Base-by-base conservation (phyloP, 73 alveolate species). In the Paramecium bursaria region DNA sequence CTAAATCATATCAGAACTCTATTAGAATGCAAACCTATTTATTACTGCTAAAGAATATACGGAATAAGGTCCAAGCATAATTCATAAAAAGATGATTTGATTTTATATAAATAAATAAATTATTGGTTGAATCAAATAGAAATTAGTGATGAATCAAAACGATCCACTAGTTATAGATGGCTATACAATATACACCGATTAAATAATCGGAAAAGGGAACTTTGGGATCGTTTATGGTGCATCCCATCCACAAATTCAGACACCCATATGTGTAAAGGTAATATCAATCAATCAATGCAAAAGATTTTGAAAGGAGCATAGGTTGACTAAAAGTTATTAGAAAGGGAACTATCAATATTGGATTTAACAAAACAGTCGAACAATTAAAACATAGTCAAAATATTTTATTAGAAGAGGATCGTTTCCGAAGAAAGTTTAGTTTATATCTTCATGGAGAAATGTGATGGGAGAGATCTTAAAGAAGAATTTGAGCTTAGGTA, bases 221-320 rank as follows among this genome's bases (percentile, higher is more conserved):
- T 67, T 39, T 39, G 82, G 82, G 7, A 47, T 42, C 50, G 82
- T 67, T n/a, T 67, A 33, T 67, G 82, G 55, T 6, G 49, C 11
- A 11, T 67, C 50, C 55, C 35, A 67, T 67, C 35, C 82, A 14
- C 60, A 33, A 7, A 5, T 15, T n/a, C 1, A 35, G 48, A 67
- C 33, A 67, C 25, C 44, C 49, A n/a, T n/a, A n/a, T 67, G 82
- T 42, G 82, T 57, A 3, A 67, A 67, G 11, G 55, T 67, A 33
- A n/a, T 67, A 2, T 11, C 1, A n/a, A 39, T 15, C 1, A n/a
- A n/a, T 15, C 0, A 31, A 27, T 27, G 0, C 29, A n/a, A 9
- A 30, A 57, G 76, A 50, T 57, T 10, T 22, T 57, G 27, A 15
- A 57, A 57, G 76, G n/a, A n/a, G n/a, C 82, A 6, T 15, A 31